Base-by-base conservation (phyloP, 2,329 filamentous ascomycete species). In the Pseudocercospora cruenta region DNA sequence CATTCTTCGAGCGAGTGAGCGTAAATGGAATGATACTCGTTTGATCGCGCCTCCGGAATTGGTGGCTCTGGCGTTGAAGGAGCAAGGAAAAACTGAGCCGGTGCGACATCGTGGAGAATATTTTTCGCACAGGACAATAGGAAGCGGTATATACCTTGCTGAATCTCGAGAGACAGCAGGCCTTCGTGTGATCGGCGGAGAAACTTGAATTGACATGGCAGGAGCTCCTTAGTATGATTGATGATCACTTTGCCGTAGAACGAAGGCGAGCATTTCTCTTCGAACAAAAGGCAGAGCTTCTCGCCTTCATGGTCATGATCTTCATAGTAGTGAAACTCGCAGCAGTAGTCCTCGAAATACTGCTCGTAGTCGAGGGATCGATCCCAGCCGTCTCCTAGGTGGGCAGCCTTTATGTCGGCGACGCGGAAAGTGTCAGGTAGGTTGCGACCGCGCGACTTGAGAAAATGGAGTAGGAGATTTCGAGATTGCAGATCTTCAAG, bases 71-170 rank as follows among this genome's bases (percentile, higher is more conserved):
- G 63, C 22, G 67, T 59, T 19, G 62, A 45, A 9, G 70, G 67
- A 5, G 67, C 67, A 14, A 69, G 57, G 16, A 62, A 51, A 54
- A 71, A 66, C 22, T 68, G 43, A 62, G 6, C 22, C 0, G 67
- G 53, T 4, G 65, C n/a, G 47, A 85, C 80, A n/a, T 88, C 86
- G 53, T 85, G 85, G 1, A 89, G 76, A 7, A 89, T 80, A 2
- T 73, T 45, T 21, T 76, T 70, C 62, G 80, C 85, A 69, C 81
- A 86, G 1, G 78, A 67, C 2, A 86, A 74, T 0, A 89, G 80
- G 61, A 88, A 88, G 0, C 65, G 33, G 14, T 84, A 74, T 0
- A 86, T 69, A 2, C 77, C 74, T 22, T 84, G 77, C 67, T 88
- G 86, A 0, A 82, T 78, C 70, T 87, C 82, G 1, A 89, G 76